A percentile compares a stretch with the other conserved stretches of the same genome.
Evolutionary conservation across 768 basidiomycete genomes (phyloP).

Genomic region (Phaeotremella fagi): DNA sequence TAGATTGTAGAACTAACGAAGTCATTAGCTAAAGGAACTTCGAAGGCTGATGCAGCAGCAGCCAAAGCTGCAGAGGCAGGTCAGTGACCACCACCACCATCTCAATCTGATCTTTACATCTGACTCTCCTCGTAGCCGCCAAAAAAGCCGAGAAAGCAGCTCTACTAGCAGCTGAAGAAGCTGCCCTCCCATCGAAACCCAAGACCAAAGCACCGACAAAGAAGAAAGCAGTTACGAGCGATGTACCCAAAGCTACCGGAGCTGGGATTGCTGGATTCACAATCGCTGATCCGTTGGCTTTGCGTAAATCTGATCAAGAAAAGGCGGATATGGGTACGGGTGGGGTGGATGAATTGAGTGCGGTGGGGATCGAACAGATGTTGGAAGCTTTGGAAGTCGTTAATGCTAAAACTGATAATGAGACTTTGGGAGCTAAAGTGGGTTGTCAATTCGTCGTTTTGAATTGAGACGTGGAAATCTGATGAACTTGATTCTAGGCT

Average conservation of each 20-base stretch:
- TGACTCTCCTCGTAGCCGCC: slow-evolving; percentile 52
- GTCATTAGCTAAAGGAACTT: slow-evolving; percentile 31
- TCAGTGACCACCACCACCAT: slow-evolving; percentile 5
- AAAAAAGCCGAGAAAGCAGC: slow-evolving; percentile 82
- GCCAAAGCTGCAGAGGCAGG: slow-evolving; percentile 44
- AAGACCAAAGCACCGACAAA: slow-evolving; percentile 63
- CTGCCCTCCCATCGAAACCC: slow-evolving; percentile 54
- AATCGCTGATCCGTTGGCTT: slow-evolving; percentile 36
- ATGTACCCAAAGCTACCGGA: slow-evolving; percentile 66
- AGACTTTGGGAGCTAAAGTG: slow-evolving; percentile 70
- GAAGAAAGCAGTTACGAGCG: slow-evolving; percentile 50
- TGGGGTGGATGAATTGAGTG: slow-evolving; percentile 65
- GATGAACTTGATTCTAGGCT: slow-evolving; percentile 50
- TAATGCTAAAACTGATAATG: slow-evolving; percentile 88
- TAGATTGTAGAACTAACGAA: not conserved
- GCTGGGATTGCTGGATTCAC: slow-evolving; percentile 49
- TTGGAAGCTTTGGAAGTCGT: slow-evolving; percentile 83
- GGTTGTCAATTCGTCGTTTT: not conserved
- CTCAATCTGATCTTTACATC: not conserved
- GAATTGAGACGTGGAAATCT: not conserved
- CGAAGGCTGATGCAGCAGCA: slow-evolving; percentile 41
- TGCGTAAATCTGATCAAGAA: slow-evolving; percentile 26
- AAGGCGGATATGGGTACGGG: slow-evolving; percentile 37
- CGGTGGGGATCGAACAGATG: slow-evolving; percentile 86
- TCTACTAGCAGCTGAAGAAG: slow-evolving; percentile 83